A percentile compares a stretch with the other conserved stretches of the same genome.
phyloP scores from a whole-genome alignment of 768 basidiomycete species.

The Russula griseocarnosa region DNA sequence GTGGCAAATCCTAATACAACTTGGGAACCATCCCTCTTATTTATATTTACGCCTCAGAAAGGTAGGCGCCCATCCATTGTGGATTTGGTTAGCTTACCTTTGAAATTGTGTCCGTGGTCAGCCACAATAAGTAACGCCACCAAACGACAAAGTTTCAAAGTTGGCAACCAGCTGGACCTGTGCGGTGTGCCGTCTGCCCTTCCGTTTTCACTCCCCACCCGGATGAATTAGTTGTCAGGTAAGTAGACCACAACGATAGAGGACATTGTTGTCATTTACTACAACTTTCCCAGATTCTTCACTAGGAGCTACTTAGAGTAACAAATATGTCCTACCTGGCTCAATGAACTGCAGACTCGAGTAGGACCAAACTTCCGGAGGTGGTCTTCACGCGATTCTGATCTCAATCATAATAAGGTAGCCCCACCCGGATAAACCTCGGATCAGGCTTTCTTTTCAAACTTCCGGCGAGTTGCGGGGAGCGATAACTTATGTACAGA shows the following conservation, averaged over 20 bases:
- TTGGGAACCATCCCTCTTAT: neutral
- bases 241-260: neutral
- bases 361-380: neutral
- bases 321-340: no score
- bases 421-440: neutral
- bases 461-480: neutral
- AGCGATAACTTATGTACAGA: no score
- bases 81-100: neutral
- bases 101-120: neutral
- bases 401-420: neutral
- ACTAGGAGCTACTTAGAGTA: neutral
- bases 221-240: neutral
- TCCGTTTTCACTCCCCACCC: no score
- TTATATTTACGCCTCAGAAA: neutral
- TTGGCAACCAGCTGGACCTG: neutral
- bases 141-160: neutral
- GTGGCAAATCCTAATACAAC: neutral
- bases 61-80: neutral
- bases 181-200: no score
- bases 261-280: neutral
- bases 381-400: neutral
- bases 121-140: neutral
- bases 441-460: neutral
- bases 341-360: neutral
- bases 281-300: no score